Base-by-base conservation (phyloP, 108 stramenopile genomes). In the Epipyxis sp. region DNA sequence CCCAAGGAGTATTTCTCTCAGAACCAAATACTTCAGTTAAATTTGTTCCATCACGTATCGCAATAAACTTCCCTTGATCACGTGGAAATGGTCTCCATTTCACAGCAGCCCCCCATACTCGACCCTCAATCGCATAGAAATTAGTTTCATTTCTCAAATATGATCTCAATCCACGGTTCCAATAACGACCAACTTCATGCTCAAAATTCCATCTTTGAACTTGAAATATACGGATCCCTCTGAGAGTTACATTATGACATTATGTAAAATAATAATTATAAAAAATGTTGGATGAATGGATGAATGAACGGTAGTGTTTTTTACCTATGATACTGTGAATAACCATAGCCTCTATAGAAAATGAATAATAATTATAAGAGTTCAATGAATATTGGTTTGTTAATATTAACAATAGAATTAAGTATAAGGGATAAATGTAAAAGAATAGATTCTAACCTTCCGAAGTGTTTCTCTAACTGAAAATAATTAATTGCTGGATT, bases 401-500 rank as follows among this genome's bases (percentile, higher is more conserved):
- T n/a, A n/a, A n/a, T n/a, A n/a, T n/a, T n/a, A n/a, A n/a, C n/a
- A n/a, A n/a, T n/a, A n/a, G n/a, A n/a, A n/a, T n/a, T n/a, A n/a
- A n/a, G n/a, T n/a, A n/a, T n/a, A n/a, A n/a, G n/a, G n/a, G n/a
- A n/a, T 25, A 16, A 57, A 57, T 57, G 25, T 57, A 20, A 25
- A 57, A 20, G 25, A 25, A 57, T 57, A 25, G 20, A 16, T 57
- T 57, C 20, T 57, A 16, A 16, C 25, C 54, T 16, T 13, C 61
- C 61, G 34, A 35, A 65, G 34, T 65, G 61, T 6, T 37, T 29
- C 61, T 65, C 61, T 32, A 65, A 13, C 25, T 65, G 61, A 32
- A 65, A 65, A 25, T 65, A 65, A 25, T 65, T 65, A 29, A 65
- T 35, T 3, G 61, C 61, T 65, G 61, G 61, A 65, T 65, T 65